Evolutionary conservation across 2,329 filamentous ascomycete species (phyloP).

Genomic region (Neodidymelliopsis sp.): DNA sequence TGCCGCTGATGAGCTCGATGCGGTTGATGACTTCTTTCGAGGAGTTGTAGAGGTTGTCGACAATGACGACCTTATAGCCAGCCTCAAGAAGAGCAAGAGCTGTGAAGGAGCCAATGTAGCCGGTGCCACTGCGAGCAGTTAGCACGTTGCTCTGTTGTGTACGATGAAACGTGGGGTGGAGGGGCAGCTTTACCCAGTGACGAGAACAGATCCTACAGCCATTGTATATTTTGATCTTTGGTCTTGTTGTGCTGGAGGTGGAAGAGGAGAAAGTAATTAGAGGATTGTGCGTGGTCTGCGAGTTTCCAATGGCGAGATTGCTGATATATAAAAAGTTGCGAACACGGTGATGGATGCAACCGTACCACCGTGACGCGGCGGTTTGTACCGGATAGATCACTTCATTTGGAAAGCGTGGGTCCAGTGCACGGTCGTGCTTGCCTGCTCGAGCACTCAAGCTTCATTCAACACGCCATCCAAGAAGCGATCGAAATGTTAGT

Average conservation of each 20-base stretch:
- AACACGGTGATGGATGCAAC: conserved; percentile 24
- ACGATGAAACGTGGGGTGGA: conserved; percentile 32
- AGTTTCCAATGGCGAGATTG: conserved; percentile 19
- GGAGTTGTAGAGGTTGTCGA: conserved; percentile 97
- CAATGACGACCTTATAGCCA: conserved; percentile 94
- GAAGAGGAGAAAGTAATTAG: neutral
- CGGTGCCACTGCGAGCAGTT: conserved; percentile 75
- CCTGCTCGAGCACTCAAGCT: conserved; percentile 1
- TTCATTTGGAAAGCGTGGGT: conserved; percentile 17
- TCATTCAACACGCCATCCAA: neutral
- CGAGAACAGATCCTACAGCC: conserved; percentile 85
- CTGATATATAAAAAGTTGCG: conserved; percentile 29
- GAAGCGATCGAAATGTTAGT: neutral
- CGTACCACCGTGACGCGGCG: conserved; percentile 15
- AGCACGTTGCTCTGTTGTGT: conserved; percentile 10
- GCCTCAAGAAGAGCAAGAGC: conserved; percentile 89
- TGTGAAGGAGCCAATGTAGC: conserved; percentile 99
- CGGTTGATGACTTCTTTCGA: conserved; percentile 90
- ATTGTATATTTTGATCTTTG: conserved; percentile 55
- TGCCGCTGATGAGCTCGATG: conserved; percentile 91
- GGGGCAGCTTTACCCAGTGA: conserved; percentile 78
- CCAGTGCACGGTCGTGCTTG: neutral
- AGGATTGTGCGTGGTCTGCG: neutral
- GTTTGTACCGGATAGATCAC: conserved; percentile 28
- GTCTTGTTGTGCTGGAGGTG: neutral